Percentiles rank a stretch among this genome's conserved stretches.
phyloP scores from a whole-genome alignment of 345 rosid species.

The Camelina sativa region DNA sequence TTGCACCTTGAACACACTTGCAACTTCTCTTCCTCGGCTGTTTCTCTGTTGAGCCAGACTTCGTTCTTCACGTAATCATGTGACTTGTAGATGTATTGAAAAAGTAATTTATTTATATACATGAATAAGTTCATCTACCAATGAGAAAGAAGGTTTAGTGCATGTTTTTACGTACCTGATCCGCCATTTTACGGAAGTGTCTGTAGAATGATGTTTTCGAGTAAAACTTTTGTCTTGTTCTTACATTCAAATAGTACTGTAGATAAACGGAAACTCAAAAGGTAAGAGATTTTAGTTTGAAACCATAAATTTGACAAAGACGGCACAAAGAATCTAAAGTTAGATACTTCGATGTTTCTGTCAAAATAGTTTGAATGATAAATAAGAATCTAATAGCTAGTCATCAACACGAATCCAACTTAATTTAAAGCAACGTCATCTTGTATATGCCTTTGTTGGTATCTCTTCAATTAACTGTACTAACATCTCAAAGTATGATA shows the following conservation, averaged over 20 bases:
- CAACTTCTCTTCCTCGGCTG: conserved; percentile 11
- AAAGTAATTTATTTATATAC: background rate
- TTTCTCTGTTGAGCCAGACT: conserved; percentile 17
- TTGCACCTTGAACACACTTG: conserved; percentile 20
- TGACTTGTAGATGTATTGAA: background rate
- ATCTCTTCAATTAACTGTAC: background rate
- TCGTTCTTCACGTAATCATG: background rate
- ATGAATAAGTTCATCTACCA: background rate
- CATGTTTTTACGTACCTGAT: conserved; percentile 12
- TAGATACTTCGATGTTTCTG: background rate
- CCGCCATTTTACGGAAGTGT: conserved; percentile 8
- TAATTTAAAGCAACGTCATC: background rate
- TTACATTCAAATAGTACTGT: conserved; percentile 23
- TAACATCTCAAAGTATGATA: background rate
- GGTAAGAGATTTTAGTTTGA: background rate
- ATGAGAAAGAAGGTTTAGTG: background rate
- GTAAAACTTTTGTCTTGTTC: conserved; percentile 26
- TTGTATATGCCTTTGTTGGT: background rate
- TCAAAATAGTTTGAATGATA: background rate
- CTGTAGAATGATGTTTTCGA: conserved; percentile 11
- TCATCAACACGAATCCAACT: no score
- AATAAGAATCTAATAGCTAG: no score
- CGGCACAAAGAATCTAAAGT: background rate
- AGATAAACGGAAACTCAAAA: background rate
- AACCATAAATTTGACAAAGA: background rate